Conservation (phyloP, 2,329 filamentous ascomycete species). For the Domatiomyces globalis region DNA sequence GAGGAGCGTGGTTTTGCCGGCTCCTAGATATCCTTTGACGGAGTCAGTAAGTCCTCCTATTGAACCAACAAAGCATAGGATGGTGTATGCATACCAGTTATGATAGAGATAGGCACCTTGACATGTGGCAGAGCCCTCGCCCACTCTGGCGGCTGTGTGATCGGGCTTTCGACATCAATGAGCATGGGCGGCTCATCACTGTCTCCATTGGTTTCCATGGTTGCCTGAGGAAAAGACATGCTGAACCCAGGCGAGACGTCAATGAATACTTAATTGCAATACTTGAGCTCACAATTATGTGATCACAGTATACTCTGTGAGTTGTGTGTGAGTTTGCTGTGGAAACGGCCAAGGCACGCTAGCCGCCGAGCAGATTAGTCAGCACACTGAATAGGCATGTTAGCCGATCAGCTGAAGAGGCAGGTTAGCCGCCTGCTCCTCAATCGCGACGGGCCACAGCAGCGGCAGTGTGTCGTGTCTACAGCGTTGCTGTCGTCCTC, state of each 20-base stretch:
- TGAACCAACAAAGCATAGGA: background rate
- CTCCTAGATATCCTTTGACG: conserved; percentile 70
- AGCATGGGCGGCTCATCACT: conserved; percentile 33
- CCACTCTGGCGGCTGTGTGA: background rate
- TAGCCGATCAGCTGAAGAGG: background rate
- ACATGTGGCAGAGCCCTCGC: conserved; percentile 9
- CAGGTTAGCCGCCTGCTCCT: background rate
- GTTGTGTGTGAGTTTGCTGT: background rate
- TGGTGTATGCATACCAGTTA: conserved; percentile 30
- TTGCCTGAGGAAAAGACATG: background rate
- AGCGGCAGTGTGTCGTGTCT: background rate
- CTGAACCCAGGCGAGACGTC: background rate
- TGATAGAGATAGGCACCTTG: conserved; percentile 37
- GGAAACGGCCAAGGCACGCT: background rate
- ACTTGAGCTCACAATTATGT: background rate
- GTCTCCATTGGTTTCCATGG: conserved; percentile 16
- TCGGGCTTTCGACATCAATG: conserved; percentile 22
- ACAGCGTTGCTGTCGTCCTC: background rate
- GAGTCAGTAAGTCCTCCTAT: conserved; percentile 3
- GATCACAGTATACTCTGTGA: background rate
- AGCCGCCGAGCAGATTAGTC: background rate
- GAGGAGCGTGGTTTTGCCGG: conserved; percentile 85
- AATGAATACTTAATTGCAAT: background rate
- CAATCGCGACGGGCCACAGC: background rate
- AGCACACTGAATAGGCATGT: background rate